Conservation (phyloP, 306 rosid genomes). For the cucumber (Cucumis sativus) region Cucumber_9930_V3 NC_026659.2:28395501-28396000, state of each 20-base stretch:
- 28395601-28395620: conserved; percentile 72
- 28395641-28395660: conserved; percentile 96
- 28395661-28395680: conserved; percentile 92
- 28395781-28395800: neutral
- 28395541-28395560: conserved; percentile 97
- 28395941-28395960: neutral
- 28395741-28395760: conserved; percentile 31
- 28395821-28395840: conserved; percentile 43
- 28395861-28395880: conserved; percentile 68
- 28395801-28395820: conserved; percentile 11
- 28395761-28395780: conserved; percentile 31
- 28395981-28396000: neutral
- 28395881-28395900: conserved; percentile 98
- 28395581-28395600: conserved; percentile 80
- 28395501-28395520: neutral
- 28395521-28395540: conserved; percentile 29
- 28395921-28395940: conserved; percentile 5
- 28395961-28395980: neutral
- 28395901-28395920: conserved; percentile 29
- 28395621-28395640: conserved; percentile 90
- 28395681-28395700: conserved; percentile 51
- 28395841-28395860: conserved; percentile 60
- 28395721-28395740: conserved; percentile 14
- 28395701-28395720: conserved; percentile 14
- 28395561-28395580: conserved; percentile 88